phyloP scores from a whole-genome alignment of 2,329 filamentous ascomycete genomes.

The Acrodontium crateriforme region DNA sequence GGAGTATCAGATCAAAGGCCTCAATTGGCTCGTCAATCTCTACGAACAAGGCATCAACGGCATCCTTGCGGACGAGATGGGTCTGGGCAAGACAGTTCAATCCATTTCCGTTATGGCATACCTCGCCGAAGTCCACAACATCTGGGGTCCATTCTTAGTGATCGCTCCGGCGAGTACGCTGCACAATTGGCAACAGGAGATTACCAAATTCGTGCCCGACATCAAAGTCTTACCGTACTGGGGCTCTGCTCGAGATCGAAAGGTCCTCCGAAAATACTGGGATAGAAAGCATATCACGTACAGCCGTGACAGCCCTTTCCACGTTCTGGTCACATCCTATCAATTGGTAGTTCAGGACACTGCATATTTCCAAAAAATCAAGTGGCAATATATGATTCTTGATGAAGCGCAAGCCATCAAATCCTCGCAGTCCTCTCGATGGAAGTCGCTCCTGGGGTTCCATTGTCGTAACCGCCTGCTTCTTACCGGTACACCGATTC shows the following conservation, averaged over 20 bases:
- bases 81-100: conserved; percentile 96
- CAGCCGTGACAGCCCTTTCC: conserved; percentile 82
- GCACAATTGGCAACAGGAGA: conserved; percentile 99
- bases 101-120: conserved; percentile 99
- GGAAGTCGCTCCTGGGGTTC: conserved; percentile 90
- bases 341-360: conserved; percentile 93
- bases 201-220: conserved; percentile 82
- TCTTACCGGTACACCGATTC: conserved; percentile 91
- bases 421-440: conserved; percentile 87
- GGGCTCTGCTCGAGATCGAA: conserved; percentile 87
- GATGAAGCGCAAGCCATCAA: conserved; percentile 99
- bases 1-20: conserved; percentile 96
- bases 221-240: conserved; percentile 96
- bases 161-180: conserved; percentile 91
- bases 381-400: conserved; percentile 99
- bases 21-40: conserved; percentile 97
- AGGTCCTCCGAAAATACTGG: conserved; percentile 97
- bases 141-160: conserved; percentile 95
- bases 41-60: conserved; percentile 99
- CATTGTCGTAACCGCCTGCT: conserved; percentile 89
- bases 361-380: conserved; percentile 97
- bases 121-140: conserved; percentile 89
- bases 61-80: conserved; percentile 98
- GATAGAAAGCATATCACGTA: conserved; percentile 96
- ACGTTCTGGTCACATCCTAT: conserved; percentile 92